Conservation (phyloP, 768 basidiomycete genomes). For the Tylopilus plumbeoviolaceoides region DNA sequence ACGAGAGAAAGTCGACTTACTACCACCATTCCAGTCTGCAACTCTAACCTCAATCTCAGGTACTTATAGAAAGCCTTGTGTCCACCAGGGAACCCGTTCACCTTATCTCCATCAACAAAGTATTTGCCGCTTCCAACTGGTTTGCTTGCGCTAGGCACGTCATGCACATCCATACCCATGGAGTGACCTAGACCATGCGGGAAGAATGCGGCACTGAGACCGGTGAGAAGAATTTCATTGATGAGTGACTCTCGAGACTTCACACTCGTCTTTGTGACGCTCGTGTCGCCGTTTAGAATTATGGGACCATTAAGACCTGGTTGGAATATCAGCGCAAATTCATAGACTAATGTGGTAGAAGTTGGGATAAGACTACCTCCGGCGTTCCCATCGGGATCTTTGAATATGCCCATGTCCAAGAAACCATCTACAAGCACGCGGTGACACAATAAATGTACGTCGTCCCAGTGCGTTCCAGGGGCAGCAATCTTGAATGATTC, state of each 20-base stretch:
- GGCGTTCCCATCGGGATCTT: conserved; percentile 44
- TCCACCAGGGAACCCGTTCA: conserved; percentile 55
- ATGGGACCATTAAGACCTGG: conserved; percentile 6
- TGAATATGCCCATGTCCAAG: conserved; percentile 82
- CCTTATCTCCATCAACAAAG: conserved; percentile 70
- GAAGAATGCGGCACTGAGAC: conserved; percentile 83
- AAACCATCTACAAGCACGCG: conserved; percentile 78
- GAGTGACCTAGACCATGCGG: conserved; percentile 93
- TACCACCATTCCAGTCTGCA: conserved; percentile 81
- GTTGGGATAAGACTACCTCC: conserved; percentile 12
- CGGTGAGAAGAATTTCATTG: conserved; percentile 67
- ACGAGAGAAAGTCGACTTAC: conserved; percentile 42
- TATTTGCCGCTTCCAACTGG: conserved; percentile 51
- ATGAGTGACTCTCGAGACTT: conserved; percentile 16
- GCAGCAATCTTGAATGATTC: conserved; percentile 64
- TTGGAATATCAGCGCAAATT: not conserved
- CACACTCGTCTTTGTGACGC: not conserved
- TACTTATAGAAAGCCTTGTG: conserved; percentile 75
- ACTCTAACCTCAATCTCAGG: conserved; percentile 69
- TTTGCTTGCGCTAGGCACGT: conserved; percentile 79
- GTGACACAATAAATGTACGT: conserved; percentile 80
- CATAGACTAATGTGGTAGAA: too few species aligned
- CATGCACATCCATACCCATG: conserved; percentile 92
- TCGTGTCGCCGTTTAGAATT: not conserved
- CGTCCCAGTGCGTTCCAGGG: conserved; percentile 89